Conservation (phyloP, 495 filamentous ascomycete species). For the Coniosporium apollinis region DNA sequence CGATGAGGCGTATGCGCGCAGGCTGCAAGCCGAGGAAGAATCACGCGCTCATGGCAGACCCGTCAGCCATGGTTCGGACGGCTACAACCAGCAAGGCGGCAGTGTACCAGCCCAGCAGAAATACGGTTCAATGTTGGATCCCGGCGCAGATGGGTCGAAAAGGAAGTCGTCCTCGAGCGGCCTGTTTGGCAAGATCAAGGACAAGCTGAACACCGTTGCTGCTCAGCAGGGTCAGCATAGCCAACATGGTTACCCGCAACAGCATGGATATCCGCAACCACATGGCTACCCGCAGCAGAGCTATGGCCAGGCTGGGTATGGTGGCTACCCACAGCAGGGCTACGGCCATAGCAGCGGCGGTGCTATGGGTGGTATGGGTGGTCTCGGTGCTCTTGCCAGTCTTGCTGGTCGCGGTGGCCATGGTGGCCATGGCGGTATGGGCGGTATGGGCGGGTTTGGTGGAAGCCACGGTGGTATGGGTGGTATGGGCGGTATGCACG, state of each 20-base stretch:
- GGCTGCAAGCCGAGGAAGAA: slow-evolving; percentile 71
- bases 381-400: neutral
- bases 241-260: slow-evolving; percentile 17
- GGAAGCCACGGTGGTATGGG: slow-evolving; percentile 14
- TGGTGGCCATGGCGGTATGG: neutral
- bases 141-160: slow-evolving; percentile 1
- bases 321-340: slow-evolving; percentile 1
- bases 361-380: neutral
- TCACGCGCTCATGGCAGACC: slow-evolving; percentile 30
- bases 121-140: too few species aligned
- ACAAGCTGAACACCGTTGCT: slow-evolving; percentile 12
- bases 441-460: slow-evolving; percentile 11
- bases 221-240: slow-evolving; percentile 5
- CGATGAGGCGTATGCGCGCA: slow-evolving; percentile 57
- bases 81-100: slow-evolving; percentile 29
- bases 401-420: too few species aligned
- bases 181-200: slow-evolving; percentile 38
- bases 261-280: slow-evolving; percentile 24
- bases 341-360: slow-evolving; percentile 2
- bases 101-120: slow-evolving; percentile 13
- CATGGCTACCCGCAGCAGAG: neutral
- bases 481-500: slow-evolving; percentile 21
- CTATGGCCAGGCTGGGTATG: neutral
- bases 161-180: slow-evolving; percentile 25
- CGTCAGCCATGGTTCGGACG: slow-evolving; percentile 22